Conservation (phyloP, 2,329 filamentous ascomycete species). For the Lasiodiplodia theobromae region DNA sequence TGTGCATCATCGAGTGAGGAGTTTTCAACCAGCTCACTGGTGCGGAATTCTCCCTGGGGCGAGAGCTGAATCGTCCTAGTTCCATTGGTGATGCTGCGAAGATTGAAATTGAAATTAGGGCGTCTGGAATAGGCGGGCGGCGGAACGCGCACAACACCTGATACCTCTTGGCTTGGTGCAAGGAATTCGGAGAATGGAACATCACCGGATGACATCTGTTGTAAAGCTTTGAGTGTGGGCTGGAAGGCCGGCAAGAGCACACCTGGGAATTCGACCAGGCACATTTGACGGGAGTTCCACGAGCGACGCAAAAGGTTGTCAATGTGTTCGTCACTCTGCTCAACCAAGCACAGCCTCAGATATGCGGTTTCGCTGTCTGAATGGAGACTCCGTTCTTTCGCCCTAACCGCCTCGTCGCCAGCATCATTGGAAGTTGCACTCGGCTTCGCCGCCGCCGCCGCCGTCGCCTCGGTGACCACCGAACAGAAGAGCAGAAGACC, state of each 20-base stretch:
- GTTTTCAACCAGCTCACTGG: slow-evolving; percentile 32
- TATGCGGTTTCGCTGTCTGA: slow-evolving; percentile 28
- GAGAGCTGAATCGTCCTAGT: slow-evolving; percentile 30
- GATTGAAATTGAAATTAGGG: slow-evolving; percentile 35
- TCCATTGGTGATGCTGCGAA: slow-evolving; percentile 31
- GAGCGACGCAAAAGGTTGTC: slow-evolving; percentile 32
- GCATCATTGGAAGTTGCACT: background rate
- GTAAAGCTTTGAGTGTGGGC: slow-evolving; percentile 36
- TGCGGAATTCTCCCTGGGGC: slow-evolving; percentile 6
- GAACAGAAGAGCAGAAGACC: slow-evolving; percentile 40
- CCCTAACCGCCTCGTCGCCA: no score
- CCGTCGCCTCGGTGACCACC: slow-evolving; percentile 31
- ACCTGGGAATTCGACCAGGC: slow-evolving; percentile 40
- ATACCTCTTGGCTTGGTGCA: slow-evolving; percentile 32
- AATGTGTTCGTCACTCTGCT: slow-evolving; percentile 31
- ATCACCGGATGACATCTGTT: slow-evolving; percentile 38
- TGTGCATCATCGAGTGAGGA: slow-evolving; percentile 58
- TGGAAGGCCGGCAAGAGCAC: slow-evolving; percentile 42
- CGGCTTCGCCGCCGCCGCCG: slow-evolving; percentile 28
- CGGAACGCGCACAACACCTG: slow-evolving; percentile 31
- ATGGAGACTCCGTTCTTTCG: slow-evolving; percentile 29
- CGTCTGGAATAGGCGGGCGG: slow-evolving; percentile 39
- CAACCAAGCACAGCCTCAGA: slow-evolving; percentile 35
- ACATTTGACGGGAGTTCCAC: slow-evolving; percentile 30
- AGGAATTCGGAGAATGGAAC: slow-evolving; percentile 43